A percentile compares a stretch with the other conserved stretches of the same genome.
These are phyloP conservation scores for Cladorrhinum sp. DNA, from an alignment of 2,329 filamentous ascomycete genomes.

Conservation along the genomic window DNA sequence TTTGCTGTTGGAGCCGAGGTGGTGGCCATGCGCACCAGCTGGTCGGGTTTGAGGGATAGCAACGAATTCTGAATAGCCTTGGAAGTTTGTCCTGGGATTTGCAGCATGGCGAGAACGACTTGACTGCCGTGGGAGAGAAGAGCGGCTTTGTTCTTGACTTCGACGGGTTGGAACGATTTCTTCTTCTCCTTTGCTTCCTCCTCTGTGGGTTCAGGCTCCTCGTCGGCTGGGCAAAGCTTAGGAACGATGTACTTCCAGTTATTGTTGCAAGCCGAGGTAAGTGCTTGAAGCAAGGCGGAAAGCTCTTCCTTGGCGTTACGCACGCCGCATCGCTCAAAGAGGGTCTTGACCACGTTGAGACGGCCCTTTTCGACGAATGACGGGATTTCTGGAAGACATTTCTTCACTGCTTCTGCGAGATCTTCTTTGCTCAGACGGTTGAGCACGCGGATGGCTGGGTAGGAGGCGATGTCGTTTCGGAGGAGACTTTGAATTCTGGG, in stretches of 20 bases:
- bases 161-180: slow-evolving; percentile 20
- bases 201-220: slow-evolving; percentile 28
- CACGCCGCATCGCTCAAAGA: slow-evolving; percentile 78
- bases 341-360: slow-evolving; percentile 72
- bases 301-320: slow-evolving; percentile 57
- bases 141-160: slow-evolving; percentile 51
- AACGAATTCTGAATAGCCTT: slow-evolving; percentile 73
- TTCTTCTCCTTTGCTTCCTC: slow-evolving; percentile 27
- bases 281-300: slow-evolving; percentile 44
- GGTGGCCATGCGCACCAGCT: slow-evolving; percentile 62
- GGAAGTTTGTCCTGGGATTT: slow-evolving; percentile 65
- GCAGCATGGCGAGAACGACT: slow-evolving; percentile 75
- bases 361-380: slow-evolving; percentile 71
- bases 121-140: slow-evolving; percentile 71
- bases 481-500: slow-evolving; percentile 76
- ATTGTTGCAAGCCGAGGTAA: slow-evolving; percentile 47
- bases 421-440: slow-evolving; percentile 85
- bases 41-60: slow-evolving; percentile 53
- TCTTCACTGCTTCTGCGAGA: slow-evolving; percentile 66
- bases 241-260: slow-evolving; percentile 47
- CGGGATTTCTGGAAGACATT: slow-evolving; percentile 69
- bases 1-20: slow-evolving; percentile 47
- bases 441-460: slow-evolving; percentile 78
- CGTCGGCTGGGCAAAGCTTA: slow-evolving; percentile 47
- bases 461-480: slow-evolving; percentile 86